A percentile compares a stretch with the other conserved stretches of the same genome.
These are phyloP conservation scores for Fusarium tupiense DNA, from an alignment of 2,329 filamentous ascomycete genomes.

Conservation along the genomic window DNA sequence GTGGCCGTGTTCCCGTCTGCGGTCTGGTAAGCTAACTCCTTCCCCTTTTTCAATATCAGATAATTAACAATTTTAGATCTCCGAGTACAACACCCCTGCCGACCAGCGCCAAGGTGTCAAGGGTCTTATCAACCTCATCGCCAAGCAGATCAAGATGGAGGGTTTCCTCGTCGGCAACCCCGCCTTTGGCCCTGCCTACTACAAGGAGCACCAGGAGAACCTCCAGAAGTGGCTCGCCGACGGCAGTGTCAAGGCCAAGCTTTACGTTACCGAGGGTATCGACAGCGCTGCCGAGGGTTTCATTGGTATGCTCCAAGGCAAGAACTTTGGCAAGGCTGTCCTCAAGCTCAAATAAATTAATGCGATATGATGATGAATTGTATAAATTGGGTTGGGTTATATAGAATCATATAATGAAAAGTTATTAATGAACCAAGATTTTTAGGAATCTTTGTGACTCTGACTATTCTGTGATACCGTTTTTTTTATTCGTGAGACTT, in stretches of 20 bases:
- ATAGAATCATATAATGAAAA: neutral
- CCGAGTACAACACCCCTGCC: slow-evolving; percentile 74
- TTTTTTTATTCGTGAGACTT: fast-evolving
- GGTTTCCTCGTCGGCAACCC: slow-evolving; percentile 79
- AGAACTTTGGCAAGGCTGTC: slow-evolving; percentile 89
- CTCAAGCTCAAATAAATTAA: slow-evolving; percentile 63
- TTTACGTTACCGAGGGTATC: slow-evolving; percentile 77
- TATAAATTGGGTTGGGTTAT: neutral
- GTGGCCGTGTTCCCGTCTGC: slow-evolving; percentile 72
- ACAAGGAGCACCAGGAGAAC: slow-evolving; percentile 77
- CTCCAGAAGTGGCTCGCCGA: slow-evolving; percentile 80
- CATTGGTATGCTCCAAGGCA: slow-evolving; percentile 77
- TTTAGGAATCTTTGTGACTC: fast-evolving
- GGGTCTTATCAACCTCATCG: slow-evolving; percentile 72
- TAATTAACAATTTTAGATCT: slow-evolving; percentile 1
- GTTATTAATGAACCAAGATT: neutral
- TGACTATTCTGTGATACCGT: no score
- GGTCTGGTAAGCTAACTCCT: slow-evolving; percentile 61
- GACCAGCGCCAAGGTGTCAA: slow-evolving; percentile 71
- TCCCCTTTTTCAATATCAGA: fast-evolving
- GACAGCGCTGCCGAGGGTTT: slow-evolving; percentile 81
- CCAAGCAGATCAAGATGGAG: slow-evolving; percentile 74
- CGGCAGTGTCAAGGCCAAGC: slow-evolving; percentile 76
- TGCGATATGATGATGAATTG: slow-evolving; percentile 9
- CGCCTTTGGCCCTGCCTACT: slow-evolving; percentile 73